Percentiles rank a stretch among this genome's conserved stretches.
Conservation (phyloP, 2,329 filamentous ascomycete species). For the Chrysoporthe puriensis region DNA sequence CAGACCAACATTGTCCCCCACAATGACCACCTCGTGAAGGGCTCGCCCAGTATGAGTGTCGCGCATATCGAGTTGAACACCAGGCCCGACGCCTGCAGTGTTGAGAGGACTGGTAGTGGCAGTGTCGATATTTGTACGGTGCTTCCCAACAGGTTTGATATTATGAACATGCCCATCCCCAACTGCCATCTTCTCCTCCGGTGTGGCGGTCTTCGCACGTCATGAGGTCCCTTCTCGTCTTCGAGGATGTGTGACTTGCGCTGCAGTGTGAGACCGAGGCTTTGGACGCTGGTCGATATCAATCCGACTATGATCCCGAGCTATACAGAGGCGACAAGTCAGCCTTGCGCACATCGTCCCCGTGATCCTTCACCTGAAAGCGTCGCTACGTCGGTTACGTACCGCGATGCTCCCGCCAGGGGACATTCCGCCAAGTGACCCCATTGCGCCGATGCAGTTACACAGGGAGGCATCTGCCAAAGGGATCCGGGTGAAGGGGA, state of each 20-base stretch:
- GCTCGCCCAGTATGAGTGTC: conserved; percentile 87
- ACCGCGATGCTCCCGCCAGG: conserved; percentile 78
- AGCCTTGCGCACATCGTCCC: conserved; percentile 24
- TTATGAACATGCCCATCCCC: conserved; percentile 95
- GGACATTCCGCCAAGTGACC: conserved; percentile 74
- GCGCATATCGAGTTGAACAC: conserved; percentile 99
- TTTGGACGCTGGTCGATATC: conserved; percentile 91
- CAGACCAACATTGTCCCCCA: conserved; percentile 88
- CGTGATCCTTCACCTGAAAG: neutral
- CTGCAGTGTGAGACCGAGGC: conserved; percentile 91
- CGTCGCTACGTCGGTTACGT: conserved; percentile 40
- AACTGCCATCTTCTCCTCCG: conserved; percentile 92
- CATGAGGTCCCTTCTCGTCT: conserved; percentile 84
- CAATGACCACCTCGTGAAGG: conserved; percentile 92
- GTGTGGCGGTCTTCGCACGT: conserved; percentile 83
- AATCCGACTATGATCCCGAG: conserved; percentile 92
- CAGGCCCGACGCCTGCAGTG: conserved; percentile 90
- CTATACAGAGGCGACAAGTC: conserved; percentile 48
- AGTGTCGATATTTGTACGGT: conserved; percentile 97
- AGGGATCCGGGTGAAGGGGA: conserved; percentile 31
- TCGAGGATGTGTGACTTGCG: conserved; percentile 98
- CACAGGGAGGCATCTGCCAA: conserved; percentile 53
- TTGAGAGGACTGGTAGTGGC: conserved; percentile 90
- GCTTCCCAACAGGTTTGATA: conserved; percentile 92
- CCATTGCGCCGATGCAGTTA: conserved; percentile 59